phyloP scores from a whole-genome alignment of 768 basidiomycete genomes.

The Podaxis sp. region DNA sequence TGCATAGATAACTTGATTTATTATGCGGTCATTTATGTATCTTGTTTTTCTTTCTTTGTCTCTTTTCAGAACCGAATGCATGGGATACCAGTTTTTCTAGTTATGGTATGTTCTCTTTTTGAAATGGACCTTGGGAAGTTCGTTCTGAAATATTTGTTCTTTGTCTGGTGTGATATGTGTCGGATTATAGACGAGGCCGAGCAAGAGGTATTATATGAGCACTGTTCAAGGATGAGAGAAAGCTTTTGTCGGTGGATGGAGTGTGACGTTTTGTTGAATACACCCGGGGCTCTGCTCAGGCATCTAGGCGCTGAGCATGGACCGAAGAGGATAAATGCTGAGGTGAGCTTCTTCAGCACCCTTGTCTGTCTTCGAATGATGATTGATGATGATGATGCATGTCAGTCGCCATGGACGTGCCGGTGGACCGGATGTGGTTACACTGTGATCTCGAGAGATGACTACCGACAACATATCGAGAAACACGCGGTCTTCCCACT shows the following conservation, averaged over 20 bases:
- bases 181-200: slow-evolving; percentile 40
- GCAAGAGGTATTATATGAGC: slow-evolving; percentile 28
- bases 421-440: slow-evolving; percentile 58
- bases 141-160: background rate
- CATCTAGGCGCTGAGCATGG: slow-evolving; percentile 48
- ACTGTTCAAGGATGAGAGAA: slow-evolving; percentile 32
- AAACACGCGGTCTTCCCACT: slow-evolving; percentile 46
- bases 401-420: slow-evolving; percentile 43
- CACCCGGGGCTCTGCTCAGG: slow-evolving; percentile 41
- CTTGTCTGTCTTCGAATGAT: background rate
- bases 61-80: background rate
- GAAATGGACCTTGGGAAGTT: background rate
- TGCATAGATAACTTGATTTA: slow-evolving; percentile 14
- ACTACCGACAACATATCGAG: slow-evolving; percentile 48
- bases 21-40: slow-evolving; percentile 3
- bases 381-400: slow-evolving; percentile 8
- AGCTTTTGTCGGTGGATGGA: slow-evolving; percentile 52
- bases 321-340: slow-evolving; percentile 17
- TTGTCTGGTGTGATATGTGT: slow-evolving; percentile 18
- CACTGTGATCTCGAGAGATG: slow-evolving; percentile 30
- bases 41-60: background rate
- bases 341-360: slow-evolving; percentile 16
- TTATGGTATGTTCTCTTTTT: slow-evolving; percentile 9
- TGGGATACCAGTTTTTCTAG: slow-evolving; percentile 1
- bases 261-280: slow-evolving; percentile 57